Conservation (phyloP, 2,329 filamentous ascomycete species). For the Aspergillus sp. region DNA sequence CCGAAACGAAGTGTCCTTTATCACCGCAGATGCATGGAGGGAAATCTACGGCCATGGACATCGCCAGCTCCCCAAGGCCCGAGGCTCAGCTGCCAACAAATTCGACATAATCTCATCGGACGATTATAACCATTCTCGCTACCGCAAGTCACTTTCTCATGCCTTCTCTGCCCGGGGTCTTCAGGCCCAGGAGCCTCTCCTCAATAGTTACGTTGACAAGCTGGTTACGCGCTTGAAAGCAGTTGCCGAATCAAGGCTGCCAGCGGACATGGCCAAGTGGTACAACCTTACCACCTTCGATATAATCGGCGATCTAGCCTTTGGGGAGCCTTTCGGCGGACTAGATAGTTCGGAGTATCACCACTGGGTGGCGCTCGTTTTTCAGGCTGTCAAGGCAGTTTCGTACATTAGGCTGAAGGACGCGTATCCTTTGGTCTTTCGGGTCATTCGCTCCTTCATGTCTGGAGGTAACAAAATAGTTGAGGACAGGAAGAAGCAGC, state of each 20-base stretch:
- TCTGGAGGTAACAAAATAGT: neutral
- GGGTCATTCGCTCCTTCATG: neutral
- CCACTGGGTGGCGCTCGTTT: neutral
- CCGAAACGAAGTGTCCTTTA: conserved; percentile 42
- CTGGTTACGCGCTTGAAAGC: conserved; percentile 23
- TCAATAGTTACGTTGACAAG: conserved; percentile 31
- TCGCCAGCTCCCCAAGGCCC: neutral
- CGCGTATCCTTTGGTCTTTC: neutral
- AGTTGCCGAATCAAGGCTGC: neutral
- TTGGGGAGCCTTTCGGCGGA: conserved; percentile 13
- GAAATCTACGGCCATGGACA: conserved; percentile 24
- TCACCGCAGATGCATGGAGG: conserved; percentile 30
- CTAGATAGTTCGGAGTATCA: conserved; percentile 6
- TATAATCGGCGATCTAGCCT: conserved; percentile 17
- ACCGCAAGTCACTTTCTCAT: conserved; percentile 33
- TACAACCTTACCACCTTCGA: conserved; percentile 19
- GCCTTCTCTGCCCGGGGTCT: conserved; percentile 38
- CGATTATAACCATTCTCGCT: conserved; percentile 28
- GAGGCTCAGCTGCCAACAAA: neutral
- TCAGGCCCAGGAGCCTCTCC: conserved; percentile 32
- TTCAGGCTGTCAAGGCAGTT: neutral
- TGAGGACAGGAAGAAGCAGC: neutral
- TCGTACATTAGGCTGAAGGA: neutral
- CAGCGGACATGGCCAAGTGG: conserved; percentile 3
- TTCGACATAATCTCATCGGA: conserved; percentile 1